Base-by-base conservation (phyloP, 345 rosid species). In the Eucalyptus grandis region DNA sequence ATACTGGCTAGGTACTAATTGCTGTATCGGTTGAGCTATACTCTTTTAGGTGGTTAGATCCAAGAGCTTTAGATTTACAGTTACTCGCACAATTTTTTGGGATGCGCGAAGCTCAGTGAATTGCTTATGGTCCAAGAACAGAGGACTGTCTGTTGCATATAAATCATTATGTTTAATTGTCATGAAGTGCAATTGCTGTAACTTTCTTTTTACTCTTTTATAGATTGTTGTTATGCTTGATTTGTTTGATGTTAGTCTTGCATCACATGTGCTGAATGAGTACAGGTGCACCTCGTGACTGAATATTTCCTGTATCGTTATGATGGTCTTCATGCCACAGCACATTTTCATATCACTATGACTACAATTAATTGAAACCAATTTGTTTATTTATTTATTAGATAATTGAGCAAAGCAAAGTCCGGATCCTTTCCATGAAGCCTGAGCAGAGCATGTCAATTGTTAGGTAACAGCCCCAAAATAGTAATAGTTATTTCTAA, bases 361-460 rank as follows among this genome's bases (percentile, higher is more conserved):
- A 44, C 14, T 87, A 31, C 30, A 51, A 37, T 40, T 56, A 27
- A 27, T 49, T 22, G 46, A 88, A 65, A 88, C 56, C 54, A 46
- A 34, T 77, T 87, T 53, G 1, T 77, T 37, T 44, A 56, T 44
- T 62, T 54, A 91, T 88, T 62, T 54, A 90, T 88, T 97, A 97
- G 99, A 96, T 96, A 89, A 94, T 97, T 62, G 98, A 97, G 91
- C 99, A 97, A 88, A 93, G 96, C 95, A 97, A 95, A 92, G 94
- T 94, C 87, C 96, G 91, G 88, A 92, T 96, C 88, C 99, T 97
- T 88, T 97, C 97, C 86, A 89, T 94, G 91, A 97, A 94, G 94
- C 94, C 96, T 67, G 95, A 94, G 88, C 93, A 92, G 93, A 93
- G 96, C 91, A 90, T 91, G 89, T 93, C 93, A 62, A 90, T 96